Base-by-base conservation (phyloP, 805 yeast species). In the Pichia gijzeniarum region DNA sequence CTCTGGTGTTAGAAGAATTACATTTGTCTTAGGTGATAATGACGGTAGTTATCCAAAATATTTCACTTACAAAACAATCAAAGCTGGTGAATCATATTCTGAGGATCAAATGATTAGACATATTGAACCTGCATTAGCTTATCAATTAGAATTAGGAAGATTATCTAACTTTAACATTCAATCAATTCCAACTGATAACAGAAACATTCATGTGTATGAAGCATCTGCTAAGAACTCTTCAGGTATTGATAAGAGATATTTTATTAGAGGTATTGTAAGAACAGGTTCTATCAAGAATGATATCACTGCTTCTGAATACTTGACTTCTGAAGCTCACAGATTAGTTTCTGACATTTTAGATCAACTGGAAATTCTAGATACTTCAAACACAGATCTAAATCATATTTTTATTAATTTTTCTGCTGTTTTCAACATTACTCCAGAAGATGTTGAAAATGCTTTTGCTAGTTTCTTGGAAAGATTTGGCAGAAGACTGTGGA, bases 391-490 rank as follows among this genome's bases (percentile, higher is more conserved):
- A 17, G 99, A 93, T 63, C 73, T 93, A 72, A 93, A 93, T 68
- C 98, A 93, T 64, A 93, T 93, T 53, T 93, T 93, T 72, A 91
- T 93, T 67, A 91, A 93, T 71, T 93, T 93, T 68, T 84, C 96
- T 43, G 95, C 96, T 53, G 91, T 87, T 30, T 93, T 95, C 76
- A 89, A 89, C 55, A 85, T 93, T 48, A 80, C 87, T 49, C 96
- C 98, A 38, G 86, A 84, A 58, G 98, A 93, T 69, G 97, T 93
- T 50, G 96, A 91, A 68, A 89, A 88, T 51, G 97, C 99, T 4
- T 90, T 93, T 67, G 98, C 96, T 54, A 95, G 96, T 18, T 93
- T 93, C 80, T 74, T 93, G 70, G 97, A 91, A 69, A 81, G 99
- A 69, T 93, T 93, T 56, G 99, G 99, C 52, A 80, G 96, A 71